phyloP scores from a whole-genome alignment of 306 rosid species.

The Vachellia collinsii region DNA sequence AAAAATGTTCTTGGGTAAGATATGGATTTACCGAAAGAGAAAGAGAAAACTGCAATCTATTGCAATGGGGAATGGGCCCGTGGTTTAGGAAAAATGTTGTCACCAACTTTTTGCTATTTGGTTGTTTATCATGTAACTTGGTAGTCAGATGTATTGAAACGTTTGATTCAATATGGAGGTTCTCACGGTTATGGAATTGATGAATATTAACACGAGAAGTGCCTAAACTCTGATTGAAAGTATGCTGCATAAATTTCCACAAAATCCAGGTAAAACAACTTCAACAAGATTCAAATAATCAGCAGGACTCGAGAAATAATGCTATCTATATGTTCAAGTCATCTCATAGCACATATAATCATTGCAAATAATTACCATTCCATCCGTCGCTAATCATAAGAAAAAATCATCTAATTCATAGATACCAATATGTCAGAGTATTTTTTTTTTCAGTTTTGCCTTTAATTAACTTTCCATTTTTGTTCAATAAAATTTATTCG shows the following conservation, averaged over 20 bases:
- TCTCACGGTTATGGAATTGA: neutral
- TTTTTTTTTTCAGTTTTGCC: neutral
- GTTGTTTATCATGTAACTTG: conserved; percentile 30
- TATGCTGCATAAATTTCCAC: neutral
- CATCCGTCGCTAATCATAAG: neutral
- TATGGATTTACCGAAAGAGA: conserved; percentile 21
- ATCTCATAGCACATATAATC: neutral
- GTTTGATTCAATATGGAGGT: neutral
- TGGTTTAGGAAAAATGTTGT: neutral
- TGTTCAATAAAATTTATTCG: neutral
- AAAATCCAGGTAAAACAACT: neutral
- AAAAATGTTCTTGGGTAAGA: conserved; percentile 22
- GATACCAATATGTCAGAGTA: neutral
- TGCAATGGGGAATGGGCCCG: neutral
- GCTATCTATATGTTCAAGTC: neutral
- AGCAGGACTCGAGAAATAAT: neutral
- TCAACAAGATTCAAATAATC: neutral
- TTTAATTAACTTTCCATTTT: no score
- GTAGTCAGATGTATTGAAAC: conserved; percentile 19
- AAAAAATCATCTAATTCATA: neutral
- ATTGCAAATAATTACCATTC: neutral
- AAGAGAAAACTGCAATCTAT: conserved; percentile 23
- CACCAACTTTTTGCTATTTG: conserved; percentile 15
- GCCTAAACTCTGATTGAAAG: neutral
- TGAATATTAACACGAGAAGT: neutral